Percentiles rank a stretch among this genome's conserved stretches.
Evolutionary conservation across 805 yeast genomes (phyloP).

Genomic region (Teunomyces cretensis): DNA sequence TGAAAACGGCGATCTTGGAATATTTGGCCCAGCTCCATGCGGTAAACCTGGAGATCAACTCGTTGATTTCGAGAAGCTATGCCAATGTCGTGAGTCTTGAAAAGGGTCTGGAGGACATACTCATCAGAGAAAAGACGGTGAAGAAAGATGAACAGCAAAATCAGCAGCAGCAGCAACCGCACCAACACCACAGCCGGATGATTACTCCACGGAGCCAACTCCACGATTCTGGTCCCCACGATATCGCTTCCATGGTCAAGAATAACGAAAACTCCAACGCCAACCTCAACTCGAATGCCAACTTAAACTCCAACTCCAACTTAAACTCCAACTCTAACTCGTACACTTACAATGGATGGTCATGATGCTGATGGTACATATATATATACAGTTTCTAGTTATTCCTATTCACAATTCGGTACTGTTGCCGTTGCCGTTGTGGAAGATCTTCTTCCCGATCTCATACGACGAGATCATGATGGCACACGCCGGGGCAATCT

Average conservation of each 20-base stretch:
- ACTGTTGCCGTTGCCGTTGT: conserved; percentile 24
- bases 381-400: background rate
- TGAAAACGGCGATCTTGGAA: conserved; percentile 47
- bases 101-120: background rate
- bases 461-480: conserved; percentile 97
- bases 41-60: conserved; percentile 2
- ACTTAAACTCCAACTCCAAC: too few relatives aligned
- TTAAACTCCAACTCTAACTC: too few relatives aligned
- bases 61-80: conserved; percentile 1
- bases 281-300: too few relatives aligned
- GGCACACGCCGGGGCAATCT: conserved; percentile 97
- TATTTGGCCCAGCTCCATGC: conserved; percentile 24
- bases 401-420: conserved; percentile 2
- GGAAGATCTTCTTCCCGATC: conserved; percentile 64
- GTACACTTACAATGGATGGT: background rate
- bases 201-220: conserved; percentile 14
- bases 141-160: background rate
- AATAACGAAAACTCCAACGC: background rate
- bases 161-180: background rate
- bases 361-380: background rate
- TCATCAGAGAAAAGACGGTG: background rate
- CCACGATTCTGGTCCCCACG: background rate
- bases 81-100: background rate
- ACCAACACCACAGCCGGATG: conserved; percentile 6
- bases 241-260: background rate